Evolutionary conservation across 2,329 filamentous ascomycete genomes (phyloP).

Genomic region (Scortechinia acanthostroma): DNA sequence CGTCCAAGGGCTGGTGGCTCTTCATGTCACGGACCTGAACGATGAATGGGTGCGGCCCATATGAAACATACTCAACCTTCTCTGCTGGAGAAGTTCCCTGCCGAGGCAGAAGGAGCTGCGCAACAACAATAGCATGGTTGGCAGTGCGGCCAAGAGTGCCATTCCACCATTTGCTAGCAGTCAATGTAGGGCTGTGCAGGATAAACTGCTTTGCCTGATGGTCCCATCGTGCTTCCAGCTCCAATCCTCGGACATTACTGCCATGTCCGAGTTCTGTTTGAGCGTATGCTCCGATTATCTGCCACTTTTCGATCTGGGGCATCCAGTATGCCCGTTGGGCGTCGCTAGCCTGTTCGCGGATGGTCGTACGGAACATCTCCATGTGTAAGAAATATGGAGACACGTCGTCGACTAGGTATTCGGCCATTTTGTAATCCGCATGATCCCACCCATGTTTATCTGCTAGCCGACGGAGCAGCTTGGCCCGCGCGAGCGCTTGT

Average conservation of each 20-base stretch:
- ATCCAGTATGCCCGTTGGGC: conserved; percentile 37
- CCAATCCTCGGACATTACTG: conserved; percentile 39
- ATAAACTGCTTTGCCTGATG: conserved; percentile 32
- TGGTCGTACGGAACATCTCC: conserved; percentile 40
- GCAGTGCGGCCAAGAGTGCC: conserved; percentile 40
- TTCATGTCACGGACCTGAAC: conserved; percentile 38
- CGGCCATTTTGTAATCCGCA: conserved; percentile 39
- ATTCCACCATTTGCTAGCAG: conserved; percentile 47
- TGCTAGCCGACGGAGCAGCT: conserved; percentile 34
- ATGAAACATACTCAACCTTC: conserved; percentile 25
- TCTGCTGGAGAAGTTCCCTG: conserved; percentile 6
- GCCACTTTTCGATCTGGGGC: conserved; percentile 35
- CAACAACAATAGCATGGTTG: conserved; percentile 45
- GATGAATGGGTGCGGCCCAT: conserved; percentile 42
- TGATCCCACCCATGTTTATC: conserved; percentile 35
- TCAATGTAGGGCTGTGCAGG: conserved; percentile 39
- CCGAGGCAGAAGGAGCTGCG: conserved; percentile 35
- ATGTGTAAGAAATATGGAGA: conserved; percentile 40
- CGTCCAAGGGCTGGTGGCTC: conserved; percentile 33
- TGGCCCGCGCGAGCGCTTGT: conserved; percentile 39
- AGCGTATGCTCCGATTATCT: conserved; percentile 40
- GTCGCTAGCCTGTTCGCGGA: conserved; percentile 37
- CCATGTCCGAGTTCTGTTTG: conserved; percentile 43
- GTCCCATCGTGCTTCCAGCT: conserved; percentile 37
- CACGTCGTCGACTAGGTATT: conserved; percentile 43